phyloP scores from a whole-genome alignment of 2,329 filamentous ascomycete species.

The Volutella citrinella region DNA sequence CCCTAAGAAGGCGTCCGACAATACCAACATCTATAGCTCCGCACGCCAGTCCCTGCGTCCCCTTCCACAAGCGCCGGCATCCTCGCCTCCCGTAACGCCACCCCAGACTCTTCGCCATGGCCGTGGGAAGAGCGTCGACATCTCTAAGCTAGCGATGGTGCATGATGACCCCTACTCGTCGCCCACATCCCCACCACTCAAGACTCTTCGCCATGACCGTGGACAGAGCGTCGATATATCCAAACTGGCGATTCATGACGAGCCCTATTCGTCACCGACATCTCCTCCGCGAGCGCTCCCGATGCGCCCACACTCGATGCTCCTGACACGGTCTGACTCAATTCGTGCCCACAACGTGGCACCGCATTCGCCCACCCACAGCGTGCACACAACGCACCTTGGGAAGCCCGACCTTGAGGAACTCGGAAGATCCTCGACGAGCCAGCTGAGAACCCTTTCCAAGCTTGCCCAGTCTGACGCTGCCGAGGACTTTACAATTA shows the following conservation, averaged over 20 bases:
- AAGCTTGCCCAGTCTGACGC: slow-evolving; percentile 73
- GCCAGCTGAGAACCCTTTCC: slow-evolving; percentile 83
- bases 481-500: slow-evolving; percentile 77
- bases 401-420: slow-evolving; percentile 72
- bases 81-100: slow-evolving; percentile 38
- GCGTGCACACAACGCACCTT: slow-evolving; percentile 40
- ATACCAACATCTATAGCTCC: slow-evolving; percentile 60
- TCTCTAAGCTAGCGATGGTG: slow-evolving; percentile 51
- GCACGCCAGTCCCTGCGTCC: slow-evolving; percentile 76
- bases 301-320: slow-evolving; percentile 59
- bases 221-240: slow-evolving; percentile 64
- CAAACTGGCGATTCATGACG: slow-evolving; percentile 50
- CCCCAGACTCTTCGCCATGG: slow-evolving; percentile 41
- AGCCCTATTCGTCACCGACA: too few relatives aligned
- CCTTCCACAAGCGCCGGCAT: slow-evolving; percentile 62
- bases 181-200: slow-evolving; percentile 39
- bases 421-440: slow-evolving; percentile 84
- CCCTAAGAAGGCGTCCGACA: slow-evolving; percentile 46
- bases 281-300: slow-evolving; percentile 40
- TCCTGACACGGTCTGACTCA: slow-evolving; percentile 57
- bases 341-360: slow-evolving; percentile 36
- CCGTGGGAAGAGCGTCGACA: slow-evolving; percentile 64
- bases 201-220: slow-evolving; percentile 54
- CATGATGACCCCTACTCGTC: slow-evolving; percentile 41
- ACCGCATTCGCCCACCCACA: slow-evolving; percentile 28